phyloP scores from a whole-genome alignment of 106 monocot genomes.

The Acanthochlamys bracteata region DNA sequence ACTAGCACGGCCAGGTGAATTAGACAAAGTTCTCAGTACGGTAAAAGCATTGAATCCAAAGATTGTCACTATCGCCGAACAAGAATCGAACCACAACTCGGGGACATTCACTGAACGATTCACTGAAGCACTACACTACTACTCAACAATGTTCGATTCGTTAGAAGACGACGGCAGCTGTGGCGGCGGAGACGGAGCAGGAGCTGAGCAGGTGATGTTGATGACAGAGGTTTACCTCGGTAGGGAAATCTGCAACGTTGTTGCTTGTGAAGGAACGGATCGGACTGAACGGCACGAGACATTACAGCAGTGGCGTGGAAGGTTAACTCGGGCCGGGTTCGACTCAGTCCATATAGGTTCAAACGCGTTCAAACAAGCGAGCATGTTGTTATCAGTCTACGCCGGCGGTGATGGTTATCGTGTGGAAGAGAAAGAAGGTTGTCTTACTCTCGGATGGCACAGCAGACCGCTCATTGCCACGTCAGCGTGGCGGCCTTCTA shows the following conservation, averaged over 20 bases:
- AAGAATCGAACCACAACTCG: constrained; percentile 84
- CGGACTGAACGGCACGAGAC: constrained; percentile 82
- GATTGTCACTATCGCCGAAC: constrained; percentile 79
- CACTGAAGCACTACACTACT: constrained; percentile 85
- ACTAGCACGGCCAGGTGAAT: constrained; percentile 44
- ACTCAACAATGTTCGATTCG: constrained; percentile 92
- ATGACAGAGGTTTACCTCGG: constrained; percentile 90
- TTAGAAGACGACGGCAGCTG: constrained; percentile 42
- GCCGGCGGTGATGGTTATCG: constrained; percentile 76
- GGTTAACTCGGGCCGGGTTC: constrained; percentile 58
- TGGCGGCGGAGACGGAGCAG: constrained; percentile 4
- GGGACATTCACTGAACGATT: constrained; percentile 60
- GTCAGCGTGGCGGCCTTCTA: constrained; percentile 59
- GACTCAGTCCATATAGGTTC: constrained; percentile 68
- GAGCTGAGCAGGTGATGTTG: constrained; percentile 23
- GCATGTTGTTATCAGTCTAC: constrained; percentile 64
- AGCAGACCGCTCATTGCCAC: constrained; percentile 79
- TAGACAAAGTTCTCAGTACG: constrained; percentile 53
- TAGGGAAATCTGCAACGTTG: constrained; percentile 79
- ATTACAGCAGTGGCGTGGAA: constrained; percentile 41
- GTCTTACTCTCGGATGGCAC: constrained; percentile 88
- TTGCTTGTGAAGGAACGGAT: constrained; percentile 68
- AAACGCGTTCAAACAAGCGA: constrained; percentile 86
- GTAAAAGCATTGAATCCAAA: constrained; percentile 50
- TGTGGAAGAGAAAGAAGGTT: constrained; percentile 83